These are phyloP conservation scores for Paecilomyces dactylethromorphus DNA, from an alignment of 2,329 filamentous ascomycete species.

Conservation along the genomic window DNA sequence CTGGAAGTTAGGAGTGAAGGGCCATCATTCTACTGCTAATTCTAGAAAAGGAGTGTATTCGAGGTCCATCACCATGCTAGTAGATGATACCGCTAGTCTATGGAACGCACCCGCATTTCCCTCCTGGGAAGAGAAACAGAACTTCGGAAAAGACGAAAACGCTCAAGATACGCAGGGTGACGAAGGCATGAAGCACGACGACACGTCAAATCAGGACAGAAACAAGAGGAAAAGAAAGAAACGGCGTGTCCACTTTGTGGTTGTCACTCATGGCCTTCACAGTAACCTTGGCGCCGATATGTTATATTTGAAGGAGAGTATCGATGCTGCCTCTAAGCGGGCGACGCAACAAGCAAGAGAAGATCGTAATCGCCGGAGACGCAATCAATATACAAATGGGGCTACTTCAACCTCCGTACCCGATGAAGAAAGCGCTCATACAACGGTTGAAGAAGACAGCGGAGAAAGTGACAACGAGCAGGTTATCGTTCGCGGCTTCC, in stretches of 20 bases:
- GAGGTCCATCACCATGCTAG: conserved; percentile 65
- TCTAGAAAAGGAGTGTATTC: conserved; percentile 75
- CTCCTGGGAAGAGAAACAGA: conserved; percentile 41
- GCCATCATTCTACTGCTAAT: conserved; percentile 52
- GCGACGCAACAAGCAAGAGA: conserved; percentile 64
- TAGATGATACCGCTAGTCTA: conserved; percentile 81
- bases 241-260: conserved; percentile 75
- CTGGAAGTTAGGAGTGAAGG: conserved; percentile 54
- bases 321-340: conserved; percentile 73
- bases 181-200: conserved; percentile 3
- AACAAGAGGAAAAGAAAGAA: conserved; percentile 26
- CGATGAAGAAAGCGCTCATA: conserved; percentile 1
- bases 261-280: conserved; percentile 90
- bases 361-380: conserved; percentile 42
- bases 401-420: neutral
- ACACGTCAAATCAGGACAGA: conserved; percentile 7
- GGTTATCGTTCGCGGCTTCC: conserved; percentile 83
- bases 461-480: conserved; percentile 56
- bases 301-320: conserved; percentile 95
- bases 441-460: conserved; percentile 16
- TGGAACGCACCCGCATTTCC: conserved; percentile 91
- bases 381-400: conserved; percentile 7
- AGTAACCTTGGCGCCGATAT: conserved; percentile 95
- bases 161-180: conserved; percentile 8
- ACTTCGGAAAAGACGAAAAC: conserved; percentile 31